phyloP scores from a whole-genome alignment of 257 asterid species.

The Solanum pinnatisectum region DNA sequence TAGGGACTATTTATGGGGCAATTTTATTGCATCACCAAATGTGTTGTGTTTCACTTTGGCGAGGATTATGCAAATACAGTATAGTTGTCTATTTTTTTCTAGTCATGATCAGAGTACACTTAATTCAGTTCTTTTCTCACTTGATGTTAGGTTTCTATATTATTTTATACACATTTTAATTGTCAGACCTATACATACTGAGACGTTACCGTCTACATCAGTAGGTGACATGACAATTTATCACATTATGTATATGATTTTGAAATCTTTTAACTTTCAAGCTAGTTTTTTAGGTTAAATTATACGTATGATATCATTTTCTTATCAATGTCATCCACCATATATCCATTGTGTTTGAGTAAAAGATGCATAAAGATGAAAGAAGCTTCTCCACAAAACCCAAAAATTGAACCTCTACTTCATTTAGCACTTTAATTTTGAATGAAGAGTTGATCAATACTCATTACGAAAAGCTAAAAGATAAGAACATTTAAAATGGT shows the following conservation, averaged over 20 bases:
- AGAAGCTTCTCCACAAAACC: background rate
- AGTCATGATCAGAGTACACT: background rate
- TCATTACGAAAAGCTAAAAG: background rate
- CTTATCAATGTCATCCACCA: background rate
- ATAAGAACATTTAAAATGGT: background rate
- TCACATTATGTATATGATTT: background rate
- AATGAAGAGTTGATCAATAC: background rate
- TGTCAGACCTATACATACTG: background rate
- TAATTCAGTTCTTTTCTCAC: background rate
- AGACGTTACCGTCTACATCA: background rate
- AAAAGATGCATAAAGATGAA: background rate
- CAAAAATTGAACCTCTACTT: background rate
- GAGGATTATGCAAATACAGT: background rate
- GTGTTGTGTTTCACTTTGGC: background rate
- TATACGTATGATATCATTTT: background rate
- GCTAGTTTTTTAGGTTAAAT: background rate
- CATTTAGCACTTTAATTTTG: background rate
- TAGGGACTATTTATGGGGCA: background rate
- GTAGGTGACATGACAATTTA: background rate
- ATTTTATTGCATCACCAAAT: background rate
- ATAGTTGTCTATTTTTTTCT: background rate
- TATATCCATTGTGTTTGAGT: background rate
- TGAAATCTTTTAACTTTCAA: background rate
- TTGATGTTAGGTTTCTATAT: background rate
- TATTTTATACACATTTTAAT: background rate